Evolutionary conservation across 177 flowering plant species (phyloP), one percentile per base, ranked within the genome.

Genomic region (Vitis hybrid): DNA sequence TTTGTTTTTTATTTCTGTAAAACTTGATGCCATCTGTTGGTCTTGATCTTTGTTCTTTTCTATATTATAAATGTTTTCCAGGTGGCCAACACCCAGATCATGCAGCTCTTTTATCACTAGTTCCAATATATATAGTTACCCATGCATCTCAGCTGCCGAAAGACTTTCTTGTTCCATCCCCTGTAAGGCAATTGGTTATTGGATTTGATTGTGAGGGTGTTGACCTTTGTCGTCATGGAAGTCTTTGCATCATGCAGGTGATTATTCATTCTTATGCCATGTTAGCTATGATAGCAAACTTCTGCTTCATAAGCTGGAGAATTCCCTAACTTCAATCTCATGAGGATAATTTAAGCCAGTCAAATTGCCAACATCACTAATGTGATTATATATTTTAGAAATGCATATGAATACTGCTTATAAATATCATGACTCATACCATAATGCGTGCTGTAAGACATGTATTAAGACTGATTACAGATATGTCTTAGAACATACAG

Each of bases 131-230:
- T 75, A 78, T 89, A 64, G 94, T 93, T 68, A 90, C 92, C 48
- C 64, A 82, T 66, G 84, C 90, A 64, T 86, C 90, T 75, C 89
- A 93, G 75, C 95, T 91, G 55, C 98, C 98, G 18, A 12, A 68
- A 66, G 97, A 86, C 19, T 91, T 93, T 71, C 73, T 91, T 73
- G 78, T 86, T 45, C 98, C 98, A 56, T 89, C 91, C 48, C 70
- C 80, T 60, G 89, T 82, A 60, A 86, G 68, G 72, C 77, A 82
- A 67, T 65, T 91, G 74, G 83, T 90, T 20, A 79, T 93, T 81
- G 98, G 98, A 48, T 87, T 93, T 78, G 98, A 93, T 69, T 91
- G 97, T 75, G 97, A 93, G 82, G 98, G 98, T 78, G 97, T 86
- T 68, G 90, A 93, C 68, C 92, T 93, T 39, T 91, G 97, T 76